Base-by-base conservation (phyloP, 228 moss, liverwort and hornwort species). In the Sphagnum magellanicum region DNA sequence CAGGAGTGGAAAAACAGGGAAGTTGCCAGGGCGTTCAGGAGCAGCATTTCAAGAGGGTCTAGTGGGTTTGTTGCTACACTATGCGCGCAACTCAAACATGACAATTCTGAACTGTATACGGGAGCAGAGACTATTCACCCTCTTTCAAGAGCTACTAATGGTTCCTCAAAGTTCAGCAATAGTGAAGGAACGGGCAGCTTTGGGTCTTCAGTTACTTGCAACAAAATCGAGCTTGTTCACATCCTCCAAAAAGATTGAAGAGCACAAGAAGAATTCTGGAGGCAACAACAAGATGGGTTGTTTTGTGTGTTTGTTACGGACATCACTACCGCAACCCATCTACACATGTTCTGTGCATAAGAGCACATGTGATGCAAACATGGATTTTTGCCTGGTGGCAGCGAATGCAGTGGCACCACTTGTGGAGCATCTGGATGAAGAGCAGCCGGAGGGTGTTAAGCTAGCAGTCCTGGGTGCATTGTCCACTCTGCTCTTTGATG, bases 41-140 rank as follows among this genome's bases (percentile, higher is more conserved):
- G 79, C 76, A 9, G 79, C 85, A 50, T 76, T 85, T 74, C 85
- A 85, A 50, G 85, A 85, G 51, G 85, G 81, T 5, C 14, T 85
- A 50, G 66, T 85, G 1, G 85, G 81, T 52, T 76, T 85, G 53
- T 51, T 85, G 57, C 74, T 85, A 10, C 81, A 85, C 79, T 85
- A 79, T 46, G 77, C 85, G 47, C 72, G 81, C 5, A 85, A 81
- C 68, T 85, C 85, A 7, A 85, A 85, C 60, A 60, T 81, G n/a
- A 70, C 79, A 16, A 81, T 85, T 11, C 74, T 85, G 11, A 81
- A 85, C 66, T 74, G 74, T 53, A 79, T 85, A 81, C 79, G 81
- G 8, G 79, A 85, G 55, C 73, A 81, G 6, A 81, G 73, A 57
- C 77, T 85, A 32, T 76, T 85, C 74, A 79, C 81, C n/a, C 49